Percentiles rank a stretch among this genome's conserved stretches.
phyloP scores from a whole-genome alignment of 495 filamentous ascomycete genomes.

The Oidiodendron maius region DNA sequence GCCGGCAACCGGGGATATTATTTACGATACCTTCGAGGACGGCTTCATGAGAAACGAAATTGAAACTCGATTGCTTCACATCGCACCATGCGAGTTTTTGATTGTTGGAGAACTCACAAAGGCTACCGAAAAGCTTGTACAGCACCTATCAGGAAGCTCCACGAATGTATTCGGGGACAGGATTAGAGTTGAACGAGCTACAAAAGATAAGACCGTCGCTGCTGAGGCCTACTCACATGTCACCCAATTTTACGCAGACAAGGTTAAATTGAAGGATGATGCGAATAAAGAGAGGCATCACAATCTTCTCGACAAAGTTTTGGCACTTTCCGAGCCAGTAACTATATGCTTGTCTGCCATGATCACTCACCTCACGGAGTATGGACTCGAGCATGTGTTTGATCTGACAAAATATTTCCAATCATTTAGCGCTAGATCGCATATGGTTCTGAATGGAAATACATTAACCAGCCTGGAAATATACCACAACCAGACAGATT shows the following conservation, averaged over 20 bases:
- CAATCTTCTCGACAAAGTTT: constrained; percentile 74
- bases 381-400: constrained; percentile 93
- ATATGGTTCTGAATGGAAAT: constrained; percentile 96
- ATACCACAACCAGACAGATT: constrained; percentile 91
- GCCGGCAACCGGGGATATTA: constrained; percentile 90
- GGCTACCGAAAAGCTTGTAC: constrained; percentile 87
- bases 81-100: constrained; percentile 94
- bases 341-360: constrained; percentile 93
- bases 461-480: constrained; percentile 92
- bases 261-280: constrained; percentile 51
- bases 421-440: constrained; percentile 86
- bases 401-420: constrained; percentile 97
- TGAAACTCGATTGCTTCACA: constrained; percentile 88
- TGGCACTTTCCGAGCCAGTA: constrained; percentile 77
- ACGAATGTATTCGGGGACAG: constrained; percentile 92
- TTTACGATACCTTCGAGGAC: constrained; percentile 95
- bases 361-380: constrained; percentile 91
- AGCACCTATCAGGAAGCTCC: constrained; percentile 78
- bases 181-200: constrained; percentile 73
- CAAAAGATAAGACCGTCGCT: constrained; percentile 75
- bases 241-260: constrained; percentile 87
- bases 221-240: constrained; percentile 85
- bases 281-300: constrained; percentile 39
- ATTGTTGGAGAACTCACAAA: constrained; percentile 90
- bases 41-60: constrained; percentile 98